Evolutionary conservation across 345 rosid genomes (phyloP).

Genomic region (Hibiscus mutabilis): DNA sequence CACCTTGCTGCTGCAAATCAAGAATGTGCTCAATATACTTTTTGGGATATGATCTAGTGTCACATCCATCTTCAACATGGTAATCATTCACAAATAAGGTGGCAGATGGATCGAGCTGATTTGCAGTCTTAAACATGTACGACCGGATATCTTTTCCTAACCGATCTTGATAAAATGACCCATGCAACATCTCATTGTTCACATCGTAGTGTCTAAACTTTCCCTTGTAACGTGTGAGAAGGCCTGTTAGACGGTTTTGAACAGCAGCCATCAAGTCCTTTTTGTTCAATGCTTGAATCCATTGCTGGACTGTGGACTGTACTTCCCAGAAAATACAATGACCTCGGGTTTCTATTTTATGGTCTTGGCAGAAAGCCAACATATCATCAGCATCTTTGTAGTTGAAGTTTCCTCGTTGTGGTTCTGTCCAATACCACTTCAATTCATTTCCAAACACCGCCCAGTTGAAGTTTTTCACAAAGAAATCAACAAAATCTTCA

Average conservation of each 20-base stretch:
- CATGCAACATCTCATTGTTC: constrained; percentile 95
- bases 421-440: constrained; percentile 96
- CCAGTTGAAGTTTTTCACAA: constrained; percentile 75
- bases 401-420: constrained; percentile 68
- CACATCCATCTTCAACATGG: constrained; percentile 80
- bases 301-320: constrained; percentile 61
- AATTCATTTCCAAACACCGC: constrained; percentile 90
- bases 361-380: constrained; percentile 59
- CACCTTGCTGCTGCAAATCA: constrained; percentile 65
- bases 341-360: constrained; percentile 62
- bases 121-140: constrained; percentile 61
- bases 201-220: constrained; percentile 92
- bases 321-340: constrained; percentile 99
- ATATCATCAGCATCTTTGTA: constrained; percentile 83
- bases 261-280: constrained; percentile 51
- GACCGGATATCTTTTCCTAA: constrained; percentile 60
- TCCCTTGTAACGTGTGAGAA: constrained; percentile 75
- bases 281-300: constrained; percentile 62
- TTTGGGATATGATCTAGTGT: constrained; percentile 64
- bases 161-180: constrained; percentile 67
- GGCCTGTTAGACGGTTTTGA: constrained; percentile 60
- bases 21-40: constrained; percentile 65
- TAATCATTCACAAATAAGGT: constrained; percentile 79
- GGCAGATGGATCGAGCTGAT: constrained; percentile 65
- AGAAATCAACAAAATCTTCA: constrained; percentile 80